Base-by-base conservation (phyloP, 495 filamentous ascomycete genomes). In the Pseudoneurospora amorphoporcata region DNA sequence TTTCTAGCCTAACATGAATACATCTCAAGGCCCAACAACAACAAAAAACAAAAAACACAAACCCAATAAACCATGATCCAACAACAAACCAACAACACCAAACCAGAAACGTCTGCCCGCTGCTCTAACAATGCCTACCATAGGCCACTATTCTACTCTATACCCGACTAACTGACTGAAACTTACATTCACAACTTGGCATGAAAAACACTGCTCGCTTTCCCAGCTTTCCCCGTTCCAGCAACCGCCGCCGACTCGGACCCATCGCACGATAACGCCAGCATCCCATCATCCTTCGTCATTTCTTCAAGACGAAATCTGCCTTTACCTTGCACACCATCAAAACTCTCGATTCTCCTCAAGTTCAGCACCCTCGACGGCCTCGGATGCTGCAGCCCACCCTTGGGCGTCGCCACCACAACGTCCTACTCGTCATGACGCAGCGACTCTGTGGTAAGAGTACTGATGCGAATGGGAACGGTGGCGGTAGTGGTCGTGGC, bases 361-460 rank as follows among this genome's bases (percentile, higher is more conserved):
- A 82, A 75, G 58, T 82, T 78, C 69, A 78, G 19, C 69, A 78
- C 72, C 69, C 79, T 76, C 65, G 77, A 17, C 41, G 81, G 82
- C 45, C 78, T 73, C 10, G 81, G 82, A 69, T 84, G 79, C 69
- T 72, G 69, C 71, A 84, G 68, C 17, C 71, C 69, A 69, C 79
- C 81, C 14, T 77, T 69, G 6, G 75, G 79, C 68, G 73, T 74
- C 40, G 73, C 75, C 40, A 79, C 75, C 37, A 73, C 39, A 12
- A 75, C 71, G 38, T 73, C 69, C 73, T 72, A 74, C 47, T 71
- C 76, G 8, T 53, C 72, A 10, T 69, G 41, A 32, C 19, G 37
- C 68, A 38, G 39, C 69, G 38, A 32, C 16, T 23, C 71, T 19
- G 37, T 17, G n/a, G 65, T 42, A 32, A n/a, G 42, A 42, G 69